phyloP scores from a whole-genome alignment of 2,329 filamentous ascomycete species.

The Colletotrichum spaethianum region DNA sequence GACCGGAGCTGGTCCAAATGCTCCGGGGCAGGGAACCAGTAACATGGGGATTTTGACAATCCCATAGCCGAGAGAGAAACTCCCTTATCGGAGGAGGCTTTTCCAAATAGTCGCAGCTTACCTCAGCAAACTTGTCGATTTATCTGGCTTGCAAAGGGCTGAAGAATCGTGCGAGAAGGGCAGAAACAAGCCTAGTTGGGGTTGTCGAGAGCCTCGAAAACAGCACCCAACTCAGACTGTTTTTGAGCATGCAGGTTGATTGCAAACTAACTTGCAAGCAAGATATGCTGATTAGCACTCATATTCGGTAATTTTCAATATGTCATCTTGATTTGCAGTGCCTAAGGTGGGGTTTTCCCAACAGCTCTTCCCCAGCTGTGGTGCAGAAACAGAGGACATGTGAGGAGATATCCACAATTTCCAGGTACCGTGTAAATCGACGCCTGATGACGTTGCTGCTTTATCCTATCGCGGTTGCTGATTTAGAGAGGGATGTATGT shows the following conservation, averaged over 20 bases:
- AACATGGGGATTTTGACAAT: slow-evolving; percentile 32
- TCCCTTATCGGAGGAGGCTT: neutral
- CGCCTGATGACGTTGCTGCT: slow-evolving; percentile 35
- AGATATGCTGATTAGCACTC: neutral
- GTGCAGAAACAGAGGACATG: neutral
- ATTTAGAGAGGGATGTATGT: slow-evolving; percentile 16
- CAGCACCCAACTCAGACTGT: no score
- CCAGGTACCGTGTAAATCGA: slow-evolving; percentile 8
- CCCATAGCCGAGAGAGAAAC: slow-evolving; percentile 13
- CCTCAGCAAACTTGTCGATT: no score
- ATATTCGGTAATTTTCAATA: no score
- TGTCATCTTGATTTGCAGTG: neutral
- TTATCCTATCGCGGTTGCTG: slow-evolving; percentile 13
- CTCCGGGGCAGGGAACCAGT: slow-evolving; percentile 6
- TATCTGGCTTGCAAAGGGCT: neutral
- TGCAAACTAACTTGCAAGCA: neutral
- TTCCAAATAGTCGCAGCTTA: neutral
- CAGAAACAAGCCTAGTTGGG: no score
- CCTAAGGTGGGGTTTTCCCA: neutral
- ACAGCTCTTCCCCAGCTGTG: neutral
- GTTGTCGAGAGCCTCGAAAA: neutral
- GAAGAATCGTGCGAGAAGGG: neutral
- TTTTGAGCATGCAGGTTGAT: neutral
- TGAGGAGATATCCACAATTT: slow-evolving; percentile 1
- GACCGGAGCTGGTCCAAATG: slow-evolving; percentile 13